phyloP scores from a whole-genome alignment of 306 rosid species.

The Benincasa hispida region DNA sequence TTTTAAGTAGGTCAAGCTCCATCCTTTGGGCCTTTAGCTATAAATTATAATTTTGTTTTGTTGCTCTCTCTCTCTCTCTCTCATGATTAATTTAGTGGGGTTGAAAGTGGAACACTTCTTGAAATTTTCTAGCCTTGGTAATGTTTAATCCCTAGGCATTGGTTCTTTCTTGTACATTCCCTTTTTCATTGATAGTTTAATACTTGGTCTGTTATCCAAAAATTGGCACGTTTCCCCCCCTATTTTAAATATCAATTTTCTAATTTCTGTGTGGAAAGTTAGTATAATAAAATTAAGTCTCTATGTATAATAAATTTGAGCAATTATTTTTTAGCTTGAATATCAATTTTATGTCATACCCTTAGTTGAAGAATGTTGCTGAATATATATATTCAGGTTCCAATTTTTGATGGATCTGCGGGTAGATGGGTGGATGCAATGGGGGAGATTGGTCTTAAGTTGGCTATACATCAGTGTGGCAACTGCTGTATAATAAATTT shows the following conservation, averaged over 20 bases:
- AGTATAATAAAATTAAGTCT: no score
- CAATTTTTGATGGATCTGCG: no score
- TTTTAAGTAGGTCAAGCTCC: background rate
- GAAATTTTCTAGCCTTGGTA: background rate
- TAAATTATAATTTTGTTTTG: background rate
- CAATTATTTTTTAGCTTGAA: background rate
- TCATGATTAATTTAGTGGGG: background rate
- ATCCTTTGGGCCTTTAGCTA: background rate
- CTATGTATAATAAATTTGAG: background rate
- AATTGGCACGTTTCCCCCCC: background rate
- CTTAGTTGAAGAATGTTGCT: slow-evolving; percentile 11
- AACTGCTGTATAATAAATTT: slow-evolving; percentile 4
- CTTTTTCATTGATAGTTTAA: background rate
- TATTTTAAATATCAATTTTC: background rate
- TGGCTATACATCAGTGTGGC: no score
- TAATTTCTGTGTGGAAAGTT: background rate
- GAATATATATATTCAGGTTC: no score
- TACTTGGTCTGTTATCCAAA: background rate
- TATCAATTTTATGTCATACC: no score
- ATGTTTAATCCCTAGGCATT: background rate
- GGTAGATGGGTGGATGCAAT: no score
- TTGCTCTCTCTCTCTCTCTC: background rate
- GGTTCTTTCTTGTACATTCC: background rate
- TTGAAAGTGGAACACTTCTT: background rate
- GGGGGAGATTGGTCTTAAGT: no score